phyloP scores from a whole-genome alignment of 2,329 filamentous ascomycete genomes.

The Trichoderma endophyticum region DNA sequence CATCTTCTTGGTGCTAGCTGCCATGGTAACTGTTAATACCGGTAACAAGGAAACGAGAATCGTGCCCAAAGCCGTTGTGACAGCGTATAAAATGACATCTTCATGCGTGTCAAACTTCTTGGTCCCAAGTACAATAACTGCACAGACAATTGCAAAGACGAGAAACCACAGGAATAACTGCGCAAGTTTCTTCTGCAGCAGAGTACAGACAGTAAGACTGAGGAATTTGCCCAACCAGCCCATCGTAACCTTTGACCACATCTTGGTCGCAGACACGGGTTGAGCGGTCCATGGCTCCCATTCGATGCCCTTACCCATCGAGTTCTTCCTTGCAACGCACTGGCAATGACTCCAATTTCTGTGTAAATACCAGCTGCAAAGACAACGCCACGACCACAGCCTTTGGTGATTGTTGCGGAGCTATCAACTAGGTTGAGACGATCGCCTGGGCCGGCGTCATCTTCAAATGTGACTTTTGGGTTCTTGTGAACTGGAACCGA shows the following conservation, averaged over 20 bases:
- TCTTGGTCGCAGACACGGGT: not conserved
- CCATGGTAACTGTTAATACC: slow-evolving; percentile 55
- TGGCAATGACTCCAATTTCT: slow-evolving; percentile 56
- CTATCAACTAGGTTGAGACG: slow-evolving; percentile 56
- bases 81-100: slow-evolving; percentile 38
- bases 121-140: slow-evolving; percentile 38
- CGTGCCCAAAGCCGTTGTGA: slow-evolving; percentile 42
- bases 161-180: slow-evolving; percentile 65
- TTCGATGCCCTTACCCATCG: not conserved
- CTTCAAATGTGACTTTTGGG: slow-evolving; percentile 38
- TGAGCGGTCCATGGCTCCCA: not conserved
- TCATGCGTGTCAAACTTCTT: slow-evolving; percentile 35
- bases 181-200: slow-evolving; percentile 64
- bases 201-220: slow-evolving; percentile 56
- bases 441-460: slow-evolving; percentile 43
- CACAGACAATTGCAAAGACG: slow-evolving; percentile 46
- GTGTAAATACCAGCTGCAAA: slow-evolving; percentile 57
- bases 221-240: slow-evolving; percentile 39
- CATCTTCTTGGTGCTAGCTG: slow-evolving; percentile 47
- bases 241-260: not conserved
- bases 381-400: slow-evolving; percentile 55
- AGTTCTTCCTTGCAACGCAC: slow-evolving; percentile 30
- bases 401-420: slow-evolving; percentile 54
- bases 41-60: slow-evolving; percentile 44
- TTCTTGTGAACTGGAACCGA: slow-evolving; percentile 53